These are phyloP conservation scores for Dothistroma pini DNA, from an alignment of 2,329 filamentous ascomycete genomes.

Conservation along the genomic window DNA sequence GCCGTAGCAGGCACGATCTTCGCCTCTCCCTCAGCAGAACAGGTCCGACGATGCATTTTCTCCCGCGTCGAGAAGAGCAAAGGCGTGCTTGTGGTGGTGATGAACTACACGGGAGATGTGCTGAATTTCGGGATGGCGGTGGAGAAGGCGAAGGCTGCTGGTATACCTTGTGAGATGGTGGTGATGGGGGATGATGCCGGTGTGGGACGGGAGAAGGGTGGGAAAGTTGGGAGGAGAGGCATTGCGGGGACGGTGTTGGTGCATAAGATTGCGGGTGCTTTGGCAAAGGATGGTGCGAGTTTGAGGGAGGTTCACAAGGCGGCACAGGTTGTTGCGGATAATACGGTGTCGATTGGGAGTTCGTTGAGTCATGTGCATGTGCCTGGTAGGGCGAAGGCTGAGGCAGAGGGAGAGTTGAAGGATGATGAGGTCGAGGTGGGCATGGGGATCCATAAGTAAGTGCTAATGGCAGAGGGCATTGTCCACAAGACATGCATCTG, in stretches of 20 bases:
- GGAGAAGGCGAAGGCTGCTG: slow-evolving; percentile 82
- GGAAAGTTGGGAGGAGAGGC: slow-evolving; percentile 88
- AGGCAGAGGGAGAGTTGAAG: slow-evolving; percentile 54
- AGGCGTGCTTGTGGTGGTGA: slow-evolving; percentile 84
- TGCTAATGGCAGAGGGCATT: background rate
- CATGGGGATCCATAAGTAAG: slow-evolving; percentile 68
- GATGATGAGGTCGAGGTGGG: slow-evolving; percentile 62
- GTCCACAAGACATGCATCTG: too few species aligned
- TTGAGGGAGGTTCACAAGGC: slow-evolving; percentile 70
- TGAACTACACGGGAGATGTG: slow-evolving; percentile 67
- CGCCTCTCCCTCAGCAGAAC: slow-evolving; percentile 74
- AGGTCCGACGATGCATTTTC: slow-evolving; percentile 73
- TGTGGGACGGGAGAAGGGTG: slow-evolving; percentile 73
- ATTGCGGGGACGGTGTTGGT: slow-evolving; percentile 90
- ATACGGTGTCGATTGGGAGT: slow-evolving; percentile 80
- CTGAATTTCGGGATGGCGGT: slow-evolving; percentile 92
- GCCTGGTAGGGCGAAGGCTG: slow-evolving; percentile 63
- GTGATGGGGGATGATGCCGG: slow-evolving; percentile 91
- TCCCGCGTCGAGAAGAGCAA: slow-evolving; percentile 65
- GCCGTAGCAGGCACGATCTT: slow-evolving; percentile 87
- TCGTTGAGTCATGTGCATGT: slow-evolving; percentile 91
- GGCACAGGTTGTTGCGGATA: slow-evolving; percentile 67
- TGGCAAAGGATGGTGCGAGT: slow-evolving; percentile 63
- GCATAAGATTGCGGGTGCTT: slow-evolving; percentile 82
- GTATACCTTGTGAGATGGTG: slow-evolving; percentile 78